Evolutionary conservation across 805 yeast genomes (phyloP).

Genomic region (Starmerella stigmatis): DNA sequence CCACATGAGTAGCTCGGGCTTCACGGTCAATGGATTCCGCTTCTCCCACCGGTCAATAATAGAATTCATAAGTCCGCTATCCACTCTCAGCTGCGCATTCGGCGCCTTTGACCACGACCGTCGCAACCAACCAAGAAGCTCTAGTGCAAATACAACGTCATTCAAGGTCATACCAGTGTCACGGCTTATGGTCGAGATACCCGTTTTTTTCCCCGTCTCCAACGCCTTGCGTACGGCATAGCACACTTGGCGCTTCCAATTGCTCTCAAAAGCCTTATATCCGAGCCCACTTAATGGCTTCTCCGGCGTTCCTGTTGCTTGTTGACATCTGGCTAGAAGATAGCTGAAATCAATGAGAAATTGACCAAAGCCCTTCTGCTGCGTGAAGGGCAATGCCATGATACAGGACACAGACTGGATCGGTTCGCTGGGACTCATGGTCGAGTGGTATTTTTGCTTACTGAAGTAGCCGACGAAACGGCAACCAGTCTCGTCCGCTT

Average conservation of each 20-base stretch:
- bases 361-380: constrained; percentile 81
- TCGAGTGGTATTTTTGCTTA: constrained; percentile 48
- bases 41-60: constrained; percentile 3
- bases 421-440: constrained; percentile 10
- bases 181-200: constrained; percentile 53
- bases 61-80: background rate
- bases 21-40: background rate
- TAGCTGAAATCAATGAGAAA: constrained; percentile 84
- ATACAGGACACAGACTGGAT: constrained; percentile 85
- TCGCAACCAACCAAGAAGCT: constrained; percentile 55
- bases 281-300: constrained; percentile 88
- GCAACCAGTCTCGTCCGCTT: constrained; percentile 39
- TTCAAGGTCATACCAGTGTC: constrained; percentile 78
- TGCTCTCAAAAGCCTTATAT: constrained; percentile 68
- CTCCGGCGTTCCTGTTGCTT: constrained; percentile 83
- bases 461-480: constrained; percentile 85
- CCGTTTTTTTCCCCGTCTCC: constrained; percentile 1
- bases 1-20: constrained; percentile 14
- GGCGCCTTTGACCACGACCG: background rate
- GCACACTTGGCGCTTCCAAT: constrained; percentile 68
- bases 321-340: constrained; percentile 61
- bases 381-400: constrained; percentile 76
- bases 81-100: background rate
- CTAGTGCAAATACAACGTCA: constrained; percentile 80
- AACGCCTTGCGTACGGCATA: constrained; percentile 32